Evolutionary conservation across 306 rosid species (phyloP).

Genomic region (Castanospermum australe): DNA sequence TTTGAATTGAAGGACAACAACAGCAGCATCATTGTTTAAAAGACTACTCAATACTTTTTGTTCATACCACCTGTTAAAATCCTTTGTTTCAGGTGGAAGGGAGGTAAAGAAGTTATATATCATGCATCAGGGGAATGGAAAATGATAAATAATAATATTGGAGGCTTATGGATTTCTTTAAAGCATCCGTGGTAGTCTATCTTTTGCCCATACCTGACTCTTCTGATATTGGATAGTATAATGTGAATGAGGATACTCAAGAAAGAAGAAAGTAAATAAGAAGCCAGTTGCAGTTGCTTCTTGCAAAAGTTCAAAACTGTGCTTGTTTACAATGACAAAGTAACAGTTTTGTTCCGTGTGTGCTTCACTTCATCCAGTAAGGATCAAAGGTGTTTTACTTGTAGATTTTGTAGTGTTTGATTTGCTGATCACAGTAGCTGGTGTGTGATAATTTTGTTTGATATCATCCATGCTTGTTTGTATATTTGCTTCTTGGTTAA

Average conservation of each 20-base stretch:
- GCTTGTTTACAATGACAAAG: conserved; percentile 27
- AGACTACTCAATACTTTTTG: conserved; percentile 8
- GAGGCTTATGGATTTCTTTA: conserved; percentile 17
- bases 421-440: conserved; percentile 44
- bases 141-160: conserved; percentile 3
- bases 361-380: conserved; percentile 1
- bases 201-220: conserved; percentile 42
- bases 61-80: neutral
- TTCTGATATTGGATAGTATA: conserved; percentile 24
- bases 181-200: conserved; percentile 22
- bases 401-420: conserved; percentile 54
- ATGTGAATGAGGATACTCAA: conserved; percentile 33
- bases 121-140: conserved; percentile 16
- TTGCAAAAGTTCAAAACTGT: conserved; percentile 25
- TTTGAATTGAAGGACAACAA: conserved; percentile 28
- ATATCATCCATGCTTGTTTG: conserved; percentile 14
- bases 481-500: conserved; percentile 26
- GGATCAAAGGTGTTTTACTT: conserved; percentile 10
- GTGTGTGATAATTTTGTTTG: conserved; percentile 51
- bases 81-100: conserved; percentile 19
- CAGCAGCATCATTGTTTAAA: conserved; percentile 38
- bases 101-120: neutral
- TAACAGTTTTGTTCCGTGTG: conserved; percentile 15
- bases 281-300: conserved; percentile 37
- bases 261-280: conserved; percentile 31